phyloP scores from a whole-genome alignment of 306 rosid species.

The Vigna nakashimae region DNA sequence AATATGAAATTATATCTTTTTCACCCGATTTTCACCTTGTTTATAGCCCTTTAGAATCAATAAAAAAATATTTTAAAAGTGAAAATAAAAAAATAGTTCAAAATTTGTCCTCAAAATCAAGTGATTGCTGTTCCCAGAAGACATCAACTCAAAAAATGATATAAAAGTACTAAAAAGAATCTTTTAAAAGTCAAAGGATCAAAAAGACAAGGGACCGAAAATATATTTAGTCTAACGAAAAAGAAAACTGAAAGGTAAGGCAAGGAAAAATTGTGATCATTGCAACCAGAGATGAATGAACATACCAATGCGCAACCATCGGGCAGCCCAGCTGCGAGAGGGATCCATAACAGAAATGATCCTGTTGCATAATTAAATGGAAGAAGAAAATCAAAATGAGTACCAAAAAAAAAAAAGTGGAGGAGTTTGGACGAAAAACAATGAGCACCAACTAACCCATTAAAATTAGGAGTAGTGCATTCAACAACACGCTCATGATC shows the following conservation, averaged over 20 bases:
- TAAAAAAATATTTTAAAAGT: no score
- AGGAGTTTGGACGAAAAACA: background rate
- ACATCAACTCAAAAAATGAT: no score
- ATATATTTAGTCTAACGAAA: background rate
- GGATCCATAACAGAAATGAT: constrained; percentile 96
- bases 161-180: no score
- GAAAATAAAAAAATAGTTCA: no score
- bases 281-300: constrained; percentile 29
- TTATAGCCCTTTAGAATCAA: no score
- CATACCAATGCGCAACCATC: constrained; percentile 92
- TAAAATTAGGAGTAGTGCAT: constrained; percentile 95
- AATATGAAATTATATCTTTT: no score
- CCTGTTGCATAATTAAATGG: constrained; percentile 50
- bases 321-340: constrained; percentile 88
- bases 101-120: no score
- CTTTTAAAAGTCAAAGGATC: no score
- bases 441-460: constrained; percentile 61
- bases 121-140: no score
- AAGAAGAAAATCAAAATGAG: constrained; percentile 9
- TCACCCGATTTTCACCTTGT: no score
- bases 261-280: background rate
- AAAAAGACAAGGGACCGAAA: background rate
- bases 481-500: constrained; percentile 86
- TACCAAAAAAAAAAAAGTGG: background rate
- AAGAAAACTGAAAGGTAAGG: constrained; percentile 15